Percentiles rank a stretch among this genome's conserved stretches.
These are phyloP conservation scores for Thielaviopsis musarum DNA, from an alignment of 2,329 filamentous ascomycete genomes.

Conservation along the genomic window DNA sequence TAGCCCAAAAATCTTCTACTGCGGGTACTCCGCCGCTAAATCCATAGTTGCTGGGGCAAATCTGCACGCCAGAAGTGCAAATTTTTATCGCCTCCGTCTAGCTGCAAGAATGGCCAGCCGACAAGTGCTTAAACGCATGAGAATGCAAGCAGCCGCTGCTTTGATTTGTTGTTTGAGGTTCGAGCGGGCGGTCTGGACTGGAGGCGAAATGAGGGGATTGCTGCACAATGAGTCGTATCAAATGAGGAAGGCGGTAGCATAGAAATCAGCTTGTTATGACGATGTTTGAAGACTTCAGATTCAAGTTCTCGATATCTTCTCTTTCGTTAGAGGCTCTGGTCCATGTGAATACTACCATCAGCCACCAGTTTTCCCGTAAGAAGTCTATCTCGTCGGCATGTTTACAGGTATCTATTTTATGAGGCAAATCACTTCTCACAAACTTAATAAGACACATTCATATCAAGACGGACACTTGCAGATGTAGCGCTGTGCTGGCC, in stretches of 20 bases:
- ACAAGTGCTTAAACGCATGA: not conserved
- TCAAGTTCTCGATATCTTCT: not conserved
- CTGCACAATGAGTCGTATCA: not conserved
- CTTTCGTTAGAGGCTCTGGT: not conserved
- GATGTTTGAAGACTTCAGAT: not conserved
- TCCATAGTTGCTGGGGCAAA: slow-evolving; percentile 2
- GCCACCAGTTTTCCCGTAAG: not conserved
- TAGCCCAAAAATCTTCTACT: not conserved
- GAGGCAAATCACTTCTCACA: not conserved
- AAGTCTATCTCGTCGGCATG: not conserved
- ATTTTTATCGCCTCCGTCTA: not conserved
- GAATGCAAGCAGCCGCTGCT: not conserved
- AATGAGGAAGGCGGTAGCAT: slow-evolving; percentile 8
- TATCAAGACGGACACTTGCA: not conserved
- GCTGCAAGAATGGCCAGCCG: not conserved
- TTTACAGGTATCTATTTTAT: not conserved
- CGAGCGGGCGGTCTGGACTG: slow-evolving; percentile 2
- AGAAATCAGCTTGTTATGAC: not conserved
- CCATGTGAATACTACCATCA: not conserved
- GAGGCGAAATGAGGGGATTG: slow-evolving; percentile 9
- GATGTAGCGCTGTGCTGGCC: not conserved
- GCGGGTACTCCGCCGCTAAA: slow-evolving; percentile 5
- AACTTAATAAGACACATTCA: not conserved
- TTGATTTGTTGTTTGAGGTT: slow-evolving; percentile 1
- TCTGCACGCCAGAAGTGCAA: not conserved